Evolutionary conservation across 768 basidiomycete species (phyloP), one percentile per base, ranked within the genome.

Genomic region (Cyclocybe cylindracea): DNA sequence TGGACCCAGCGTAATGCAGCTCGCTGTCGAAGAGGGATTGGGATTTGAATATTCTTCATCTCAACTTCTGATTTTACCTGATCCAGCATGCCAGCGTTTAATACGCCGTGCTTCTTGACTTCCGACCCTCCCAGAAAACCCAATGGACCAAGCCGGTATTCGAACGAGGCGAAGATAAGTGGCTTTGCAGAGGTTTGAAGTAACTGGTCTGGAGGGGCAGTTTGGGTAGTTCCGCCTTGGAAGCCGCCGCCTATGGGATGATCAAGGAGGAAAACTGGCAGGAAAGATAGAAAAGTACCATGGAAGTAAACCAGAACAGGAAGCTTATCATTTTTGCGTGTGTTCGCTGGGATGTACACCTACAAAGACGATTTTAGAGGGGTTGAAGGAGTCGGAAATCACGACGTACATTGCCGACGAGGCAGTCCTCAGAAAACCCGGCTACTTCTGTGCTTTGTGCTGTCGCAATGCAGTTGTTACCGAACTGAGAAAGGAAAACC

Each of bases 271-370:
- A 13, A 39, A 14, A 6, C 42, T 11, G 10, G 9, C 31, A 19
- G 5, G n/a, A 9, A 44, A 34, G 24, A 0, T 10, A 43, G 43
- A 40, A 37, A 43, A 39, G 19, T 13, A 72, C 75, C 76, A 52
- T 77, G 73, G 51, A 77, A 73, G 63, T 64, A 77, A 7, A 76
- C 70, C 61, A 77, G 53, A 18, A 77, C 73, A 0, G 73, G 72
- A 19, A 73, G 66, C 14, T 51, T 59, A 34, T 66, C 59, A 7
- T 50, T 45, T 2, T 54, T 50, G 5, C 44, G 55, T 1, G 65
- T 62, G 32, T 57, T 51, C 19, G 60, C 62, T 5, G 74, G 74
- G 33, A 73, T 55, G 38, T 65, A 70, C 34, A 75, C 68, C 74
- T 75, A 39, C 16, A 7, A 24, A 16, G 13, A 31, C 34, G 34